A percentile compares a stretch with the other conserved stretches of the same genome.
Conservation (phyloP, 176 grass and related monocot genomes). For the Musa itinerans region DNA sequence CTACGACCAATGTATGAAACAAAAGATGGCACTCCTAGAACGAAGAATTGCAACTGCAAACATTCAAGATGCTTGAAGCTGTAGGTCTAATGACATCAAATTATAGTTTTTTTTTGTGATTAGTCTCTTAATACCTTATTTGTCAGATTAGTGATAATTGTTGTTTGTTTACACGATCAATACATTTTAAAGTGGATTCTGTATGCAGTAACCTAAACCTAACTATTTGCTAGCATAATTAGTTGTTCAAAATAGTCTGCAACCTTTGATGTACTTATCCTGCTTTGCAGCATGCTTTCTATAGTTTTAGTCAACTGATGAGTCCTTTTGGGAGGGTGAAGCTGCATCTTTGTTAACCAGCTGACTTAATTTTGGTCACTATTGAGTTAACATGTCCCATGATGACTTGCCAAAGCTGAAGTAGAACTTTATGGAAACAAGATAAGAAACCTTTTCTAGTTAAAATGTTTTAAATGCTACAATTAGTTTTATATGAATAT, state of each 20-base stretch:
- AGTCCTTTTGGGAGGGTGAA: neutral
- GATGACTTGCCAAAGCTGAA: neutral
- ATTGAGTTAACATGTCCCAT: neutral
- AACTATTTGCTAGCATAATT: neutral
- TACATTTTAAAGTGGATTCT: neutral
- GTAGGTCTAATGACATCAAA: constrained; percentile 19
- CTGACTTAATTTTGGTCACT: neutral
- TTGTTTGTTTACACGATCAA: neutral
- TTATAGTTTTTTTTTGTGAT: neutral
- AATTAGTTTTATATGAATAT: neutral
- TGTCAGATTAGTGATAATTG: neutral
- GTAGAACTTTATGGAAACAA: neutral
- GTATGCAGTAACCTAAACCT: neutral
- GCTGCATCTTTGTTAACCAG: neutral
- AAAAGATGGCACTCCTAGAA: constrained; percentile 22
- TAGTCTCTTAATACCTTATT: neutral
- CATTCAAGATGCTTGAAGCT: constrained; percentile 39
- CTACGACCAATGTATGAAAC: neutral
- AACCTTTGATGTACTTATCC: too few species aligned
- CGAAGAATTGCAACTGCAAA: constrained; percentile 38
- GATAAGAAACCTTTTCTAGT: neutral
- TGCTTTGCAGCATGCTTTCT: too few species aligned
- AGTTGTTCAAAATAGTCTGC: neutral
- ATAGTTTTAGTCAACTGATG: too few species aligned
- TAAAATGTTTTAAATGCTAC: neutral